Evolutionary conservation across 2,329 filamentous ascomycete genomes (phyloP), one percentile per base, ranked within the genome.

Genomic region (Hypoxylon sp.): DNA sequence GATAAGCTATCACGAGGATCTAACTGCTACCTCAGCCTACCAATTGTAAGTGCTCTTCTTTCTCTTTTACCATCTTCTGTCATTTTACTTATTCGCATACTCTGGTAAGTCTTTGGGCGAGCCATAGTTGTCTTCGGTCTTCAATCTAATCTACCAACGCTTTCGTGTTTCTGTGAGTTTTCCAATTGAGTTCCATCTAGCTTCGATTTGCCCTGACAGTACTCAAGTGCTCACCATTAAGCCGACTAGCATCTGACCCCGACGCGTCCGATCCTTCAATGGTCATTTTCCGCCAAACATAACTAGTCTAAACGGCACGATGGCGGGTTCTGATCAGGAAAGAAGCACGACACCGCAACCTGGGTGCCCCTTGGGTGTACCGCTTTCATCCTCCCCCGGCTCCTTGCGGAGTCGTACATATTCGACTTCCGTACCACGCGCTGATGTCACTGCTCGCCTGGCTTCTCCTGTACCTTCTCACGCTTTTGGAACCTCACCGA

Each of bases 391-490:
- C 1, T 87, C 86, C 28, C 81, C 84, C 4, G 76, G 79, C 38
- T 83, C 84, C 11, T 76, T 79, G 48, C 80, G 79, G 36, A 75
- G 80, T 61, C 82, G 82, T 36, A 82, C 80, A 9, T 82, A 80
- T 66, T 81, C 83, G 61, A 82, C 83, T 51, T 87, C 86, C 7
- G 74, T 85, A 24, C 85, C 85, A 44, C 84, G 88, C 76, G 85
- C 84, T 53, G 83, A 88, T 67, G 80, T 85, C 49, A 90, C 85
- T 53, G 88, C 88, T 61, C 84, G 87, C 67, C 82, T 90, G 55
- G 86, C 86, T 46, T 86, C 85, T 26, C 87, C 87, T 30, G 79
- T 89, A 30, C 85, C 85, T 5, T 85, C 84, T 22, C 69, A 71
- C 26, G 70, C 75, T 48, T 72, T 78, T 55, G 82, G 80, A 67